phyloP scores from a whole-genome alignment of 768 basidiomycete species.

The Tricholomella constricta region DNA sequence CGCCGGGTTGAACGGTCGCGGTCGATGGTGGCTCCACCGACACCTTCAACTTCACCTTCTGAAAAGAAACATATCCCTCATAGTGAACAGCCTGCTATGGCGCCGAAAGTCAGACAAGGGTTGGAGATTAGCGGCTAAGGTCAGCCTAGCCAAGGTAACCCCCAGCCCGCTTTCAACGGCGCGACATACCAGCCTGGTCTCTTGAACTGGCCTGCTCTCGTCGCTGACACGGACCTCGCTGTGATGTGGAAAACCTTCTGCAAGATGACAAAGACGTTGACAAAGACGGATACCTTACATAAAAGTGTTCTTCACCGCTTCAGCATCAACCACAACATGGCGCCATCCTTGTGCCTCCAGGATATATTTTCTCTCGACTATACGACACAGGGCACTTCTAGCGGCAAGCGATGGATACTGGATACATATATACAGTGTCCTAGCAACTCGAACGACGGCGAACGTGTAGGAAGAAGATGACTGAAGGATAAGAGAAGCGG shows the following conservation, averaged over 20 bases:
- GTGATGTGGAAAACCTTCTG: conserved; percentile 4
- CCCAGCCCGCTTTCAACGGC: neutral
- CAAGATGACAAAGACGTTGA: conserved; percentile 44
- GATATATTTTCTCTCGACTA: conserved; percentile 1
- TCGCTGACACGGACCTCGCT: neutral
- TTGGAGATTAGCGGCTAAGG: no score
- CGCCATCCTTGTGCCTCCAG: conserved; percentile 1
- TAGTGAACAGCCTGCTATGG: no score
- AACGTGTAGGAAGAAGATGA: neutral
- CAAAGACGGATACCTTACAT: conserved; percentile 38
- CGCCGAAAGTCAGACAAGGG: no score
- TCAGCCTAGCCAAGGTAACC: no score
- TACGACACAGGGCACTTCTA: conserved; percentile 1
- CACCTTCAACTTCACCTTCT: no score
- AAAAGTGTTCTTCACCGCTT: conserved; percentile 29
- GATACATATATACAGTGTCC: conserved; percentile 7
- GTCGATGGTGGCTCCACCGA: no score
- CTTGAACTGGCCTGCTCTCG: neutral
- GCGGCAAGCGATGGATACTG: conserved; percentile 1
- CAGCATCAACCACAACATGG: conserved; percentile 32
- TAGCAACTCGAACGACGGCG: neutral
- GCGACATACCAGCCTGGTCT: neutral
- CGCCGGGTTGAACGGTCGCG: no score
- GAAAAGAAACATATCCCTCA: no score
- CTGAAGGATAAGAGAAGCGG: neutral